Evolutionary conservation across 108 stramenopile species (phyloP).

Genomic region (Stephanodiscus minutulus): DNA sequence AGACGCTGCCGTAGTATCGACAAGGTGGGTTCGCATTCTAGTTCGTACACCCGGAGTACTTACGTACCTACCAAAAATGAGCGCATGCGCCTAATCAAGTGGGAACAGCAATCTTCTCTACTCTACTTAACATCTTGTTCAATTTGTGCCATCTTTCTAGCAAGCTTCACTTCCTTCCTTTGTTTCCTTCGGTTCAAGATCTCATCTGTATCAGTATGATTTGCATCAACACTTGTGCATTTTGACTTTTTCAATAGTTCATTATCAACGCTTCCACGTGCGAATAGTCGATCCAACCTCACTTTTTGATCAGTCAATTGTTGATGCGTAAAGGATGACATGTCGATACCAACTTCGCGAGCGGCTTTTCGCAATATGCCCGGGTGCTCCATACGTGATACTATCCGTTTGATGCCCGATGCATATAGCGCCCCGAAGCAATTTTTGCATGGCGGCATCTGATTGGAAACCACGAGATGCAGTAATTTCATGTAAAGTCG

Average conservation of each 20-base stretch:
- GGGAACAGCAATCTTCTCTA: no score
- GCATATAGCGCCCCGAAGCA: slow-evolving; percentile 64
- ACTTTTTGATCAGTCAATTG: slow-evolving; percentile 11
- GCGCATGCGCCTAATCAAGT: no score
- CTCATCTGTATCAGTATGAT: background rate
- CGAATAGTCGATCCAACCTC: slow-evolving; percentile 14
- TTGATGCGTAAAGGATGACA: slow-evolving; percentile 5
- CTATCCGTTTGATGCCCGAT: slow-evolving; percentile 63
- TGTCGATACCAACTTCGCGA: slow-evolving; percentile 9
- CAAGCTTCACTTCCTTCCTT: background rate
- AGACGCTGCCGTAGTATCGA: no score
- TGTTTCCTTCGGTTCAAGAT: background rate
- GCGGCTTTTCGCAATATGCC: slow-evolving; percentile 4
- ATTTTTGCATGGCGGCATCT: slow-evolving; percentile 82
- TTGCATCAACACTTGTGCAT: background rate
- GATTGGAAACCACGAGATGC: no score
- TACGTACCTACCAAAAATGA: no score
- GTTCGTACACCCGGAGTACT: no score
- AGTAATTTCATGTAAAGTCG: no score
- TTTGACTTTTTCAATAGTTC: background rate
- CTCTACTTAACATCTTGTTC: no score
- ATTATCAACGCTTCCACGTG: background rate
- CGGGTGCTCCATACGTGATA: slow-evolving; percentile 25
- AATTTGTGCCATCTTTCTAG: background rate
- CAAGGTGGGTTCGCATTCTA: no score